Conservation (phyloP, 2,329 filamentous ascomycete genomes). For the Cucurbitaria berberidis region DNA sequence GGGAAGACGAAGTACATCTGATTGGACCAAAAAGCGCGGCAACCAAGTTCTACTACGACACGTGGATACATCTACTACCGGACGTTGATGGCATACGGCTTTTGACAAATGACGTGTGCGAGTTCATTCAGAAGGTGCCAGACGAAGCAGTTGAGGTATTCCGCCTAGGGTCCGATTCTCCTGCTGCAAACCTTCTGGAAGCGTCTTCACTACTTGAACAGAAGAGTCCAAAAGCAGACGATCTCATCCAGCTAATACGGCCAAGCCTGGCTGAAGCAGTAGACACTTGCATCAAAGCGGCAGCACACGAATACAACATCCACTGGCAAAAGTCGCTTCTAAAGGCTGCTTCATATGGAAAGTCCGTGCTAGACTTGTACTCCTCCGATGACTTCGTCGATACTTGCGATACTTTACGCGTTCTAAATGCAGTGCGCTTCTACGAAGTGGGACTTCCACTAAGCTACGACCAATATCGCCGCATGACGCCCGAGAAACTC, state of each 20-base stretch:
- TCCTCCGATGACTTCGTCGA: slow-evolving; percentile 99
- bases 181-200: slow-evolving; percentile 91
- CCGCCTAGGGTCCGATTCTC: slow-evolving; percentile 82
- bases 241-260: slow-evolving; percentile 94
- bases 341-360: slow-evolving; percentile 97
- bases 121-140: slow-evolving; percentile 94
- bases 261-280: slow-evolving; percentile 89
- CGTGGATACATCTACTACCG: slow-evolving; percentile 84
- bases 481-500: slow-evolving; percentile 87
- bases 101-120: slow-evolving; percentile 91
- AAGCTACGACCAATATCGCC: slow-evolving; percentile 92
- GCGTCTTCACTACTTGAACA: slow-evolving; percentile 89
- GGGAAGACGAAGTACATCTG: slow-evolving; percentile 97
- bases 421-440: slow-evolving; percentile 89
- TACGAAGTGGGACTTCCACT: slow-evolving; percentile 90
- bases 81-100: slow-evolving; percentile 90
- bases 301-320: slow-evolving; percentile 86
- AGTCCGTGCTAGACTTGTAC: slow-evolving; percentile 95
- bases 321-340: slow-evolving; percentile 95
- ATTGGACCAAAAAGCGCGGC: slow-evolving; percentile 83
- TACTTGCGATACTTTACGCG: slow-evolving; percentile 92
- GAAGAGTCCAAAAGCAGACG: slow-evolving; percentile 95
- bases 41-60: slow-evolving; percentile 85
- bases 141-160: slow-evolving; percentile 88
- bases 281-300: slow-evolving; percentile 89